These are phyloP conservation scores for Epichloe brachyelytri DNA, from an alignment of 2,329 filamentous ascomycete species.

Conservation along the genomic window DNA sequence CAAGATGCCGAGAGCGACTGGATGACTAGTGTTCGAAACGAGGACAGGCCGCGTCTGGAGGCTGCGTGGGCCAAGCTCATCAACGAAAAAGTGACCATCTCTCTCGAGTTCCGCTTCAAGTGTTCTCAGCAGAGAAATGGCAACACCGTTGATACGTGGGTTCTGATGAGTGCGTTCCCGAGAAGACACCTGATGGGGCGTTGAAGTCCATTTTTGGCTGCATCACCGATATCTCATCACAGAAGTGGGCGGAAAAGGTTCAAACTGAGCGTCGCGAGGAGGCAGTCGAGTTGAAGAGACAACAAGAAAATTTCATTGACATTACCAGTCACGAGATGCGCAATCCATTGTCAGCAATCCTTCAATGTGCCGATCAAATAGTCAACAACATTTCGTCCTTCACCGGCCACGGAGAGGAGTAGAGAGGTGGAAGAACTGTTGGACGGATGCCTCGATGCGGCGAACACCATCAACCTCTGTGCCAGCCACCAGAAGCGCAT, in stretches of 20 bases:
- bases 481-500: conserved; percentile 67
- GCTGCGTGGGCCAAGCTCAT: conserved; percentile 51
- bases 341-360: conserved; percentile 60
- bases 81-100: conserved; percentile 48
- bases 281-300: conserved; percentile 65
- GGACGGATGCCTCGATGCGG: conserved; percentile 53
- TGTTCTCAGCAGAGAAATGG: conserved; percentile 49
- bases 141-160: conserved; percentile 57
- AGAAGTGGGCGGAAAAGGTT: conserved; percentile 73
- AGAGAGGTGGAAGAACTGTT: conserved; percentile 35
- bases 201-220: conserved; percentile 68
- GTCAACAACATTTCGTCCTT: conserved; percentile 33
- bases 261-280: conserved; percentile 69
- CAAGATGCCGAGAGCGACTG: conserved; percentile 48
- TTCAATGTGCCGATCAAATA: conserved; percentile 69
- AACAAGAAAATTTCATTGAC: conserved; percentile 60
- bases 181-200: conserved; percentile 48
- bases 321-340: conserved; percentile 67
- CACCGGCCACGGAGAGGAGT: conserved; percentile 21
- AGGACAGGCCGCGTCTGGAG: conserved; percentile 48
- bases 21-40: conserved; percentile 59
- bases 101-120: conserved; percentile 65
- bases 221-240: conserved; percentile 74
- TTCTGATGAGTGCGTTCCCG: conserved; percentile 62
- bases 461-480: conserved; percentile 71